Percentiles rank a stretch among this genome's conserved stretches.
These are phyloP conservation scores for Carex myosuroides DNA, from an alignment of 176 grass and related monocot genomes.

Conservation along the genomic window DNA sequence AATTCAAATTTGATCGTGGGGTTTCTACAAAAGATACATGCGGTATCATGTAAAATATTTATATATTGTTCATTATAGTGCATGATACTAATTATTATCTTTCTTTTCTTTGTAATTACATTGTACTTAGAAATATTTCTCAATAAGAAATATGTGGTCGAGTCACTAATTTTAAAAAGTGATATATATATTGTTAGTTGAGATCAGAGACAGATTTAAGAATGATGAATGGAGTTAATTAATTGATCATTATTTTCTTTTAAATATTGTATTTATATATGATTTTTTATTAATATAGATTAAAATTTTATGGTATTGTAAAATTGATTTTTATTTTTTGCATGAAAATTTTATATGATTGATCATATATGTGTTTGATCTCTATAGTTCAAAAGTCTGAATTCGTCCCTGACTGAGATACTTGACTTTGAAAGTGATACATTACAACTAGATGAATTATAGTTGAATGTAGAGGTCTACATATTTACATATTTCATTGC, in stretches of 20 bases:
- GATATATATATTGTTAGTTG: not conserved
- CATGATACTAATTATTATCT: not conserved
- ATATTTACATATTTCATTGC: not conserved
- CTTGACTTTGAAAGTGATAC: not conserved
- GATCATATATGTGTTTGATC: too few species aligned
- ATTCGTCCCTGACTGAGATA: not conserved
- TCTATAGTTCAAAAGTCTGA: too few species aligned
- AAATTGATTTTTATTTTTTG: too few species aligned
- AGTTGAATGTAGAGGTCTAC: not conserved
- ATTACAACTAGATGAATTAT: not conserved
- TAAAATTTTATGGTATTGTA: too few species aligned
- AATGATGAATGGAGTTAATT: too few species aligned
- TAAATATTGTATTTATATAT: too few species aligned
- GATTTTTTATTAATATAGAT: too few species aligned
- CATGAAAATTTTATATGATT: too few species aligned
- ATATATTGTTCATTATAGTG: not conserved
- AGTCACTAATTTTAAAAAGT: not conserved
- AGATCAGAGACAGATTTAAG: too few species aligned
- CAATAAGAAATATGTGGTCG: not conserved
- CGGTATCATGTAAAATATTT: not conserved
- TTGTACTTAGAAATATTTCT: not conserved
- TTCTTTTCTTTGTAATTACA: not conserved
- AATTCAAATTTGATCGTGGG: not conserved
- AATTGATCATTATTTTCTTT: too few species aligned
- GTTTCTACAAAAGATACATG: not conserved